phyloP scores from a whole-genome alignment of 345 rosid species.

The Chamaenerion angustifolium region DNA sequence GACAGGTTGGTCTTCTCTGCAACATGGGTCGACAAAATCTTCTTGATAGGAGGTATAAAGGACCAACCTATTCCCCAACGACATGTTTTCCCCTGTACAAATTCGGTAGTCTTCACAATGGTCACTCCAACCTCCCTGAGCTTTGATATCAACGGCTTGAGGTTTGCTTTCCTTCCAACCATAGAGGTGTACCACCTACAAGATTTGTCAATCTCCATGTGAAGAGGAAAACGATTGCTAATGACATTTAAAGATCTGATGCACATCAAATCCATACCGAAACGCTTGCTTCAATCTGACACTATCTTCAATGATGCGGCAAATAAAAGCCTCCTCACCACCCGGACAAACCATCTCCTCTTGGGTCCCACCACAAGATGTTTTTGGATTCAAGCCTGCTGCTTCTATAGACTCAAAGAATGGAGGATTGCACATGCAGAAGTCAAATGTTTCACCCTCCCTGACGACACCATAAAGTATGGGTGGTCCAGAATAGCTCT shows the following conservation, averaged over 20 bases:
- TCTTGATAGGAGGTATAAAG: slow-evolving; percentile 47
- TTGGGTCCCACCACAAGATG: slow-evolving; percentile 81
- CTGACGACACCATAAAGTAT: slow-evolving; percentile 52
- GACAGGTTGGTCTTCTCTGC: slow-evolving; percentile 30
- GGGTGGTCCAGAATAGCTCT: slow-evolving; percentile 29
- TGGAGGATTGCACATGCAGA: slow-evolving; percentile 98
- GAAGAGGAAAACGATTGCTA: not conserved
- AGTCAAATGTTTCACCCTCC: slow-evolving; percentile 68
- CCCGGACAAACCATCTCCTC: slow-evolving; percentile 85
- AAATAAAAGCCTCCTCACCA: slow-evolving; percentile 75
- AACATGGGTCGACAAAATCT: slow-evolving; percentile 36
- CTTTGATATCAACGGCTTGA: slow-evolving; percentile 52
- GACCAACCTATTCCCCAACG: slow-evolving; percentile 98
- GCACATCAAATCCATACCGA: slow-evolving; percentile 20
- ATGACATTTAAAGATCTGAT: not conserved
- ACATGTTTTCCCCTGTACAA: slow-evolving; percentile 78
- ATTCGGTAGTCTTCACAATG: slow-evolving; percentile 76
- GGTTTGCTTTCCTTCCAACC: slow-evolving; percentile 82
- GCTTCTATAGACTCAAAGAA: slow-evolving; percentile 72
- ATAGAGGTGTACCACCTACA: slow-evolving; percentile 83
- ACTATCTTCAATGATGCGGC: slow-evolving; percentile 71
- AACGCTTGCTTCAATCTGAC: slow-evolving; percentile 42
- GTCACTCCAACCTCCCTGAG: slow-evolving; percentile 63
- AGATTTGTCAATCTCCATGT: not conserved
- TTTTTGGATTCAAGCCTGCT: slow-evolving; percentile 83